Base-by-base conservation (phyloP, 1,284 basidiomycete species). In the Leccinum griseonigrum region DNA sequence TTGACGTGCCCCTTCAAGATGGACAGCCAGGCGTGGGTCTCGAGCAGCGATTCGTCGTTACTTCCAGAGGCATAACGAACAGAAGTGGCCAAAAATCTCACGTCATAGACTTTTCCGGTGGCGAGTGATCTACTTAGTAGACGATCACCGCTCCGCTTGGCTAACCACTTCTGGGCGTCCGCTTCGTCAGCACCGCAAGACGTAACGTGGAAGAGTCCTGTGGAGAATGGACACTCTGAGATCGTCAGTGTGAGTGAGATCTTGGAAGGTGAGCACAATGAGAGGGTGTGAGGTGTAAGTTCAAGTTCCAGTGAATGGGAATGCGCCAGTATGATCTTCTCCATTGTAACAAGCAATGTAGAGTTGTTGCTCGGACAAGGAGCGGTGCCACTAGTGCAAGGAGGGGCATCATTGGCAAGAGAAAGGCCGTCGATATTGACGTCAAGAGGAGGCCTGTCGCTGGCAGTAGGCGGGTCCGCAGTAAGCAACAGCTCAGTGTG, bases 21-120 rank as follows among this genome's bases (percentile, higher is more conserved):
- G 14, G 67, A 40, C 18, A 67, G 58, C 4, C 62, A 66, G 2
- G 69, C 63, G 56, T 71, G 60, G 22, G 62, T 64, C 22, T 62
- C 60, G 9, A 60, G 53, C 10, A 54, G 52, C 3, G 22, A 16
- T 4, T 28, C 46, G 11, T 43, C 22, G 0, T 58, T 26, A 14
- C 54, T n/a, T 22, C 56, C 62, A 10, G 54, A 56, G 9, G 55
- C 11, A 51, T 46, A 18, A 4, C 57, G 58, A 3, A 34, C 53
- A 57, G 62, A 54, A 16, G 2, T 50, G 26, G 69, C 29, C 50
- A 71, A 28, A 50, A 71, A 73, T 26, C 59, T 66, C 9, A 63
- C 53, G 48, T 73, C 67, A 22, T 68, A 64, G 2, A 62, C 56
- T 54, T 58, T 66, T 52, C 70, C 70, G 7, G 69, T 72, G 9